Base-by-base conservation (phyloP, 2,329 filamentous ascomycete species). In the Diaporthe sp. region DNA sequence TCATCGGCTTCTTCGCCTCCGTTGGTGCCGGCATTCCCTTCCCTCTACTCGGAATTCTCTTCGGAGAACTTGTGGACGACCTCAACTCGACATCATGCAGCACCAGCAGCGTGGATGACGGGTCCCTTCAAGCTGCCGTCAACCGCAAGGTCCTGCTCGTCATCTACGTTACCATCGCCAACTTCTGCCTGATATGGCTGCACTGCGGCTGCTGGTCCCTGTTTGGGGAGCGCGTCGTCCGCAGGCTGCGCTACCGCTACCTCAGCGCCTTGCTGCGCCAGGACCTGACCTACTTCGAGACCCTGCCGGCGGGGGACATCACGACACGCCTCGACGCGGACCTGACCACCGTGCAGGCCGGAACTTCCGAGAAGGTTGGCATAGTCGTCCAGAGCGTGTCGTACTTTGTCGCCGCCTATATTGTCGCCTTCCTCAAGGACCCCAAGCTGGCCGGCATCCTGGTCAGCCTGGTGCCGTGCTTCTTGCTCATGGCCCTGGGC, bases 341-440 rank as follows among this genome's bases (percentile, higher is more conserved):
- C 78, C 90, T 92, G n/a, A 86, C 89, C 76, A 87, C 87, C 0
- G 90, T 92, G 73, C 90, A 90, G 72, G 86, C 87, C 4, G 91
- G 91, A 20, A 91, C 90, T 0, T 89, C 88, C 0, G 90, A 92
- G 82, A 92, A 92, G 80, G 90, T 92, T 20, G 91, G 90, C 47
- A 87, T 92, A 15, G 88, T 88, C 70, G 83, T 92, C 7, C 86
- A 87, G 28, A 90, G 87, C 37, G 77, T 90, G 7, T 88, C 90
- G 0, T 92, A 91, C 81, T 92, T 92, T 78, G 81, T 92, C 57
- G 89, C 90, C 0, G 89, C 90, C 0, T 92, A 91, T 77, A 85
- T 92, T 13, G 87, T 92, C 25, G 90, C 90, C 2, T 92, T 92
- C 76, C 88, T 91, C 81, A 90, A 91, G 78, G 87, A 91, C 75